Conservation (phyloP, 306 rosid genomes). For the Begonia fuchsioides region DNA sequence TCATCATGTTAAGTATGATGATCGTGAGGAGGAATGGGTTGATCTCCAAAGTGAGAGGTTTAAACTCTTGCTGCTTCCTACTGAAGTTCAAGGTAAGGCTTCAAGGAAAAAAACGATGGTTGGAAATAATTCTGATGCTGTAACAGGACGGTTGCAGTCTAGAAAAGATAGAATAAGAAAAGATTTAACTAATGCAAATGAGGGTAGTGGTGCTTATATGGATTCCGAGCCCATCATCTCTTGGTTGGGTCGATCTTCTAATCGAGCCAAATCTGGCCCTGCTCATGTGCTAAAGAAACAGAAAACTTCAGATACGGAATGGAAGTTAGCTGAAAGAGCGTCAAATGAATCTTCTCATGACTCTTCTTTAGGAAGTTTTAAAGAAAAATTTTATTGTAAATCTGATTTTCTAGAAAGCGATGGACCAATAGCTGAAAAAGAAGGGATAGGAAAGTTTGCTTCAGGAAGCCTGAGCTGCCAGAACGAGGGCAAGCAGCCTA, state of each 20-base stretch:
- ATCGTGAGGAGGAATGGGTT: conserved; percentile 93
- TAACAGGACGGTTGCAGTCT: conserved; percentile 27
- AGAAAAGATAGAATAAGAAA: conserved; percentile 32
- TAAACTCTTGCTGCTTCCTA: conserved; percentile 76
- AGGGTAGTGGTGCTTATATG: conserved; percentile 38
- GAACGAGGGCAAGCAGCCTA: conserved; percentile 36
- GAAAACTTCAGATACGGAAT: conserved; percentile 32
- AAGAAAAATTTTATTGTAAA: conserved; percentile 18
- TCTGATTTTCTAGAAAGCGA: conserved; percentile 28
- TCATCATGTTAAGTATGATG: conserved; percentile 92
- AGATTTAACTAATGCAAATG: conserved; percentile 27
- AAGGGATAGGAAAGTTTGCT: conserved; percentile 23
- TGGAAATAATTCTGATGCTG: conserved; percentile 25
- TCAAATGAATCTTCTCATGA: conserved; percentile 15
- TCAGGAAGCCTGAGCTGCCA: conserved; percentile 22
- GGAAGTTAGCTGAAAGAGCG: conserved; percentile 29
- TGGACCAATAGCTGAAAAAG: conserved; percentile 13
- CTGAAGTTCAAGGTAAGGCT: conserved; percentile 70
- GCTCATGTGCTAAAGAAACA: conserved; percentile 49
- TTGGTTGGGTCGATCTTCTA: conserved; percentile 68
- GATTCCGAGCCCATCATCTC: conserved; percentile 92
- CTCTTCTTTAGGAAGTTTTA: conserved; percentile 19
- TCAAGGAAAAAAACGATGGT: conserved; percentile 19
- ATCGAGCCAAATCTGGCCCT: conserved; percentile 40
- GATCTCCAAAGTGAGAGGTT: conserved; percentile 78